These are phyloP conservation scores for Adiantum capillusveneris DNA, from an alignment of 75 land plant species.

Conservation along the genomic window DNA sequence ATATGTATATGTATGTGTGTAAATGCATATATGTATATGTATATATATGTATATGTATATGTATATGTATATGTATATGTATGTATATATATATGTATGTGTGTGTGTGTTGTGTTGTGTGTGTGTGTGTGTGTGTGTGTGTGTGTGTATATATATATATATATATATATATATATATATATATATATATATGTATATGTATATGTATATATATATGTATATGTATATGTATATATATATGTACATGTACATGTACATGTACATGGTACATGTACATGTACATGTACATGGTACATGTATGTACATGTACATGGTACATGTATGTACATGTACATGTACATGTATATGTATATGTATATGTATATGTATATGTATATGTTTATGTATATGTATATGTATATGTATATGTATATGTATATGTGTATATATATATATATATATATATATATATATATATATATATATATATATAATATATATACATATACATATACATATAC, in stretches of 20 bases:
- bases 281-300: no score
- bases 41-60: not conserved
- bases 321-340: no score
- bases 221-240: not conserved
- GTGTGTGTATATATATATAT: not conserved
- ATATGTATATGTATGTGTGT: conserved; percentile 1
- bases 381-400: no score
- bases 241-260: not conserved
- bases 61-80: not conserved
- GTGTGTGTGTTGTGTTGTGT: no score
- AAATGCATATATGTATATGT: not conserved
- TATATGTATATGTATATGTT: not conserved
- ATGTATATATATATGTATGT: not conserved
- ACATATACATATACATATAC: no score
- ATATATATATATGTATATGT: not conserved
- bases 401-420: no score
- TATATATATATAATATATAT: no score
- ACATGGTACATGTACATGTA: not conserved
- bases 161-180: not conserved
- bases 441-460: no score
- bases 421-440: no score
- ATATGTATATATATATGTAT: not conserved
- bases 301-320: no score
- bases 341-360: not conserved
- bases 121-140: not conserved